These are phyloP conservation scores for Trypanosoma grayi DNA, from an alignment of 208 protist species.

Conservation along the genomic window DNA sequence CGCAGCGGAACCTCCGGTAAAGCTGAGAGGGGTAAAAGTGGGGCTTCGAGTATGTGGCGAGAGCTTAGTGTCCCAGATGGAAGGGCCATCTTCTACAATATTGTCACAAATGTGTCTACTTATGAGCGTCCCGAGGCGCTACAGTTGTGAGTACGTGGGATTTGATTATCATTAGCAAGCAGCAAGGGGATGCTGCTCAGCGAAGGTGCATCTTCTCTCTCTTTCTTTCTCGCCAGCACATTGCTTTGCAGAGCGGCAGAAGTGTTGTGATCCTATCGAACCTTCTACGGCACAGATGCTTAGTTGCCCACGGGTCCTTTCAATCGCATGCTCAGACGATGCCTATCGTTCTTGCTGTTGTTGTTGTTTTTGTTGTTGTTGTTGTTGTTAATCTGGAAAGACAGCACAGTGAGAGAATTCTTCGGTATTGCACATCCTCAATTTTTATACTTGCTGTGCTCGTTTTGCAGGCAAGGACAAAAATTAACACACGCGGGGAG, in stretches of 20 bases:
- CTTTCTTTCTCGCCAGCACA: background rate
- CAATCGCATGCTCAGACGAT: too few relatives aligned
- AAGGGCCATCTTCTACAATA: conserved; percentile 20
- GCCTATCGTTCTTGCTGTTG: too few relatives aligned
- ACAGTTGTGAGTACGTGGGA: background rate
- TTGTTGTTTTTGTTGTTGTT: background rate
- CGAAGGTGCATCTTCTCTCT: background rate
- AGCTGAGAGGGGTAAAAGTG: background rate
- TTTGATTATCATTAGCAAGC: too few relatives aligned
- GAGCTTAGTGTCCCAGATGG: conserved; percentile 9
- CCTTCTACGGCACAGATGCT: background rate
- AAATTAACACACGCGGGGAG: background rate
- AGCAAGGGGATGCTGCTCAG: too few relatives aligned
- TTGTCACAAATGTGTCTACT: conserved; percentile 16
- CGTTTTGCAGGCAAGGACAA: background rate
- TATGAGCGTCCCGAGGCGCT: conserved; percentile 2
- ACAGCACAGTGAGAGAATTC: background rate
- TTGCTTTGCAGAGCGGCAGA: background rate
- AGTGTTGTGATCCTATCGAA: background rate
- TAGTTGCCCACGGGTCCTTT: background rate
- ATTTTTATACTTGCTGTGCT: background rate
- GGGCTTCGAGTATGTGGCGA: conserved; percentile 8
- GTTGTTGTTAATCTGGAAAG: background rate
- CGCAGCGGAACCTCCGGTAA: background rate
- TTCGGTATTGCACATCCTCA: background rate